Evolutionary conservation across 1,284 basidiomycete genomes (phyloP).

Genomic region (Chondrostereum purpureum): DNA sequence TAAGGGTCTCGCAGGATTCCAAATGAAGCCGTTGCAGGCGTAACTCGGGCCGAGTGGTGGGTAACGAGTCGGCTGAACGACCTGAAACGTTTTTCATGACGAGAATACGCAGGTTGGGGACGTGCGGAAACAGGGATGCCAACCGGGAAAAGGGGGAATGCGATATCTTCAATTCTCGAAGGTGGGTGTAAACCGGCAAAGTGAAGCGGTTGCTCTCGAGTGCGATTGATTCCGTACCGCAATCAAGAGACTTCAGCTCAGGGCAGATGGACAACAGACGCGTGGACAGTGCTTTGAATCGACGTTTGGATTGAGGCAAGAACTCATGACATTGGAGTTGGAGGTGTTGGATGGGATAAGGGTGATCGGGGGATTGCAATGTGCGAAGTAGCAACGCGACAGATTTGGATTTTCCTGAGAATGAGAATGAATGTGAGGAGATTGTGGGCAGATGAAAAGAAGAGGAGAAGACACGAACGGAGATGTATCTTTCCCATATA

Average conservation of each 20-base stretch:
- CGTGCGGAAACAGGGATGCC: background rate
- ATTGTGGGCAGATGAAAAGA: too few species aligned
- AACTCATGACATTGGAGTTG: background rate
- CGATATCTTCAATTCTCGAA: background rate
- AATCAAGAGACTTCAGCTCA: background rate
- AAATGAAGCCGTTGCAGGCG: background rate
- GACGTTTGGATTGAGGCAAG: background rate
- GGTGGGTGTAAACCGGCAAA: background rate
- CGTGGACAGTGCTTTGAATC: background rate
- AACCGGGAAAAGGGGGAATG: background rate
- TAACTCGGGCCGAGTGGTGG: background rate
- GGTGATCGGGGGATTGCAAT: background rate
- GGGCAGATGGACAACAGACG: background rate
- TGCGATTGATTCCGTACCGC: background rate
- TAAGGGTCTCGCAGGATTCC: background rate
- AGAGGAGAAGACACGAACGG: background rate
- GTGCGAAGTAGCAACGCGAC: background rate
- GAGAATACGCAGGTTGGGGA: background rate
- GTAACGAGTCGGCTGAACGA: background rate
- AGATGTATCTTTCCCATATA: background rate
- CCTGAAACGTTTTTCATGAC: background rate
- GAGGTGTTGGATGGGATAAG: background rate
- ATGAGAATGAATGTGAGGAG: too few species aligned
- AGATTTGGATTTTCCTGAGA: background rate
- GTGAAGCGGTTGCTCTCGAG: background rate